Percentiles rank a stretch among this genome's conserved stretches.
phyloP scores from a whole-genome alignment of 2,329 filamentous ascomycete genomes.

The Fusarium incarnatum region DNA sequence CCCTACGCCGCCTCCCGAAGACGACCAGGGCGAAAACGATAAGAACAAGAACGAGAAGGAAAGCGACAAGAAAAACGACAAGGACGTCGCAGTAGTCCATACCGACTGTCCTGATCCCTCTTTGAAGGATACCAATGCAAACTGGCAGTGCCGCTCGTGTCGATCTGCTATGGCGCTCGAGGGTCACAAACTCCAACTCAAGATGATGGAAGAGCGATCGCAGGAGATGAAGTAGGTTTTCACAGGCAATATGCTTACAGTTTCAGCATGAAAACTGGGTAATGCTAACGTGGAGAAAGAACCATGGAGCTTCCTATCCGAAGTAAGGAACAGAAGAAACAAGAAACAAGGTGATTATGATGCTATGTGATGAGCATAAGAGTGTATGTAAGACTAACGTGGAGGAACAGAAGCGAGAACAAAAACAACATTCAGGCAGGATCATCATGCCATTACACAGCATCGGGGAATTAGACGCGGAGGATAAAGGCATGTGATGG shows the following conservation, averaged over 20 bases:
- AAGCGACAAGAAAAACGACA: background rate
- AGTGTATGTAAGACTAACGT: background rate
- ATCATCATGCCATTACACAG: background rate
- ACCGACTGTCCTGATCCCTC: background rate
- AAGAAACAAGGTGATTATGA: background rate
- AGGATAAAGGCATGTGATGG: background rate
- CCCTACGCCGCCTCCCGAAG: background rate
- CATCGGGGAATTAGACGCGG: too few relatives aligned
- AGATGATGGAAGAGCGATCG: background rate
- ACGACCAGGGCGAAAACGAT: background rate
- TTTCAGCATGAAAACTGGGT: background rate
- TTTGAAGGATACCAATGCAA: conserved; percentile 5
- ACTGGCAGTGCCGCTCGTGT: conserved; percentile 17
- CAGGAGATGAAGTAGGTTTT: background rate
- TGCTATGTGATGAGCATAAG: background rate
- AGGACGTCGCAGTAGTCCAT: background rate
- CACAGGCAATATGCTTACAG: background rate
- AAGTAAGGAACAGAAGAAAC: background rate
- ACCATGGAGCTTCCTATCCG: background rate
- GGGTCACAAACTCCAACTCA: conserved; percentile 2
- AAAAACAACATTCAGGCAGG: background rate
- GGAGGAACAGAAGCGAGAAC: background rate
- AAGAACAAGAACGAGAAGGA: background rate
- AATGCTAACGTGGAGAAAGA: background rate
- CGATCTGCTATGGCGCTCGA: background rate